Evolutionary conservation across 148 eudicot species (phyloP).

Genomic region (Amaranthus palmeri): DNA sequence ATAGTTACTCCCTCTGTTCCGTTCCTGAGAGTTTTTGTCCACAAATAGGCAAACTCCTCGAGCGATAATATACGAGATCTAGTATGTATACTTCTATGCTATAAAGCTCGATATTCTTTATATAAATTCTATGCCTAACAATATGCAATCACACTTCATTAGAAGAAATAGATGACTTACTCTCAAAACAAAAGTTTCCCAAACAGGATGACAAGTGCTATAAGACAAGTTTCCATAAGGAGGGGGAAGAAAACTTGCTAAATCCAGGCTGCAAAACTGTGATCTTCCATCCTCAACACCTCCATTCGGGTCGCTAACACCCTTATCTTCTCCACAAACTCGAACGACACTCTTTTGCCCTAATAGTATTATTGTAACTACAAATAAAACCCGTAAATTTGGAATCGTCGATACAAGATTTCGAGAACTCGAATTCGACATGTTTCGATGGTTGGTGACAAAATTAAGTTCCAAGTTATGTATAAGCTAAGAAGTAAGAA

Average conservation of each 20-base stretch:
- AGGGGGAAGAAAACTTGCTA: constrained; percentile 73
- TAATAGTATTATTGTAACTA: background rate
- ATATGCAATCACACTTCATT: too few relatives aligned
- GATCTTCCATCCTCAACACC: constrained; percentile 16
- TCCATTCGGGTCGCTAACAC: constrained; percentile 4
- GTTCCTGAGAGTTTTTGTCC: too few relatives aligned
- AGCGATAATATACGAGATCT: too few relatives aligned
- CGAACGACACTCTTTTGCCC: background rate
- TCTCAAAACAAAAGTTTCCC: constrained; percentile 73
- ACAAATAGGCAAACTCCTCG: too few relatives aligned
- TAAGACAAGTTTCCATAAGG: constrained; percentile 66
- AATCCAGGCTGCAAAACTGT: constrained; percentile 56
- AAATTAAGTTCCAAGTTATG: background rate
- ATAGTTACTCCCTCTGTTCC: too few relatives aligned
- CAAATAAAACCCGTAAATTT: constrained; percentile 1
- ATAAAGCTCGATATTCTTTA: too few relatives aligned
- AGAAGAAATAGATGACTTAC: constrained; percentile 34
- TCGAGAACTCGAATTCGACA: constrained; percentile 24
- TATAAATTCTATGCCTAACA: too few relatives aligned
- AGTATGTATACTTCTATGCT: too few relatives aligned
- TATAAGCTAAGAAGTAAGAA: constrained; percentile 13
- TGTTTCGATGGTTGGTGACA: background rate
- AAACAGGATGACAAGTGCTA: constrained; percentile 57
- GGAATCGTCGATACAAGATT: background rate
- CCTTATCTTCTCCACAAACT: constrained; percentile 21